Percentiles rank a stretch among this genome's conserved stretches.
These are phyloP conservation scores for Candida arabinofermentans DNA, from an alignment of 805 yeast genomes.

Conservation along the genomic window DNA sequence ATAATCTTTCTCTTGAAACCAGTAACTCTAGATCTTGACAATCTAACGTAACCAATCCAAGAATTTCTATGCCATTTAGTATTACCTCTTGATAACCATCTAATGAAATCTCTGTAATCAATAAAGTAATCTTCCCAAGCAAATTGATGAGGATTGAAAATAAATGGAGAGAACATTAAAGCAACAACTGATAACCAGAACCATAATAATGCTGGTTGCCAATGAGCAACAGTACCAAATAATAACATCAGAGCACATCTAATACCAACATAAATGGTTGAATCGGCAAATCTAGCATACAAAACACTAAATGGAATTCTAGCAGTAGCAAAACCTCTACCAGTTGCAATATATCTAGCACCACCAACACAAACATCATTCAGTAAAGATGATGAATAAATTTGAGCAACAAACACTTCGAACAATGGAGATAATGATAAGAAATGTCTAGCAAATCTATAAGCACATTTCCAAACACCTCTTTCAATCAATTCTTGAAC, in stretches of 20 bases:
- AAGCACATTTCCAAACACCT: conserved; percentile 72
- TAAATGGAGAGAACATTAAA: conserved; percentile 84
- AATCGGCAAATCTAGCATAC: conserved; percentile 75
- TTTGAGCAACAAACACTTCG: conserved; percentile 79
- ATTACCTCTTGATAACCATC: conserved; percentile 91
- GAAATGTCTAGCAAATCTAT: conserved; percentile 66
- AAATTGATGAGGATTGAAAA: conserved; percentile 97
- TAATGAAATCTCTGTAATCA: conserved; percentile 90
- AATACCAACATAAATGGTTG: conserved; percentile 82
- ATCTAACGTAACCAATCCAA: conserved; percentile 81
- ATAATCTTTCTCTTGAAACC: conserved; percentile 76
- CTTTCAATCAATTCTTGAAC: conserved; percentile 79
- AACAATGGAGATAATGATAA: conserved; percentile 73
- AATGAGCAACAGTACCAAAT: conserved; percentile 69
- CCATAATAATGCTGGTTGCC: conserved; percentile 95
- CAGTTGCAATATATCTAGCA: conserved; percentile 82
- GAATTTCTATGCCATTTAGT: conserved; percentile 85
- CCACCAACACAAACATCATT: conserved; percentile 80
- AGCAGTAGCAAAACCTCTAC: conserved; percentile 82
- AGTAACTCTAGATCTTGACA: conserved; percentile 79
- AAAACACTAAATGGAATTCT: conserved; percentile 73
- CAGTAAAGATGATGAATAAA: conserved; percentile 66
- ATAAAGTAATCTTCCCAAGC: conserved; percentile 94
- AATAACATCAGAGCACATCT: conserved; percentile 68
- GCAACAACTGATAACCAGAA: conserved; percentile 94